Percentiles rank a stretch among this genome's conserved stretches.
Conservation (phyloP, 2,329 filamentous ascomycete genomes). For the Calonectria pseudoreteaudii region DNA sequence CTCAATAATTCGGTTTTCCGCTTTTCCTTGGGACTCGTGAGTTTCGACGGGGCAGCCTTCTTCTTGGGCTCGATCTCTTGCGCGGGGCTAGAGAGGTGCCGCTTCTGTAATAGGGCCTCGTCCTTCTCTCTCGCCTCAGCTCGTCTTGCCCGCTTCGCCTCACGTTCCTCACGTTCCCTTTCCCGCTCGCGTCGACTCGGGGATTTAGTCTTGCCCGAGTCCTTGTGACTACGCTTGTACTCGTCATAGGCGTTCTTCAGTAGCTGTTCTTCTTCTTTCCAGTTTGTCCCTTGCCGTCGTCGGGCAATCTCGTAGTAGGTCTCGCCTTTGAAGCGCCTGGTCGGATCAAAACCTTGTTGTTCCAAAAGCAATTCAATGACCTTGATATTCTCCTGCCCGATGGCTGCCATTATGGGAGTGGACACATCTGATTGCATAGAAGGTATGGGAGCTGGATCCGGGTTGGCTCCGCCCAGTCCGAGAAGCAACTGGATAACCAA, state of each 20-base stretch:
- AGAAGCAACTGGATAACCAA: slow-evolving; percentile 84
- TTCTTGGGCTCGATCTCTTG: slow-evolving; percentile 59
- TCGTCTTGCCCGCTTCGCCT: slow-evolving; percentile 57
- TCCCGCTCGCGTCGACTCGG: slow-evolving; percentile 58
- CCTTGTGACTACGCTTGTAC: slow-evolving; percentile 66
- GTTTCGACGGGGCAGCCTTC: slow-evolving; percentile 51
- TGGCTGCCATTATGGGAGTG: slow-evolving; percentile 93
- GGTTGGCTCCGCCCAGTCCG: slow-evolving; percentile 73
- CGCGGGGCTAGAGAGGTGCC: slow-evolving; percentile 61
- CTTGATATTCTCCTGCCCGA: slow-evolving; percentile 87
- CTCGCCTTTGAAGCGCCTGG: slow-evolving; percentile 78
- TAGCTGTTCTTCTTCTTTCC: slow-evolving; percentile 88
- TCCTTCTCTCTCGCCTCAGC: slow-evolving; percentile 60
- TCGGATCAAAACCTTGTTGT: slow-evolving; percentile 85
- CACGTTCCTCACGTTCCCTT: slow-evolving; percentile 55
- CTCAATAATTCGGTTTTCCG: slow-evolving; percentile 54
- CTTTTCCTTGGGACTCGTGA: slow-evolving; percentile 63
- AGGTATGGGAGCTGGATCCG: slow-evolving; percentile 76
- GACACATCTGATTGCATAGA: slow-evolving; percentile 76
- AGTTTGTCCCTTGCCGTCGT: slow-evolving; percentile 85
- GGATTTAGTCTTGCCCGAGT: slow-evolving; percentile 61
- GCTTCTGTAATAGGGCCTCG: slow-evolving; percentile 58
- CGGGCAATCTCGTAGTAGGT: slow-evolving; percentile 90
- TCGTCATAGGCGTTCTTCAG: slow-evolving; percentile 81
- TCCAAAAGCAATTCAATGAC: slow-evolving; percentile 85